A percentile compares a stretch with the other conserved stretches of the same genome.
phyloP scores from a whole-genome alignment of 2,329 filamentous ascomycete genomes.

The Metarhizium sp. region DNA sequence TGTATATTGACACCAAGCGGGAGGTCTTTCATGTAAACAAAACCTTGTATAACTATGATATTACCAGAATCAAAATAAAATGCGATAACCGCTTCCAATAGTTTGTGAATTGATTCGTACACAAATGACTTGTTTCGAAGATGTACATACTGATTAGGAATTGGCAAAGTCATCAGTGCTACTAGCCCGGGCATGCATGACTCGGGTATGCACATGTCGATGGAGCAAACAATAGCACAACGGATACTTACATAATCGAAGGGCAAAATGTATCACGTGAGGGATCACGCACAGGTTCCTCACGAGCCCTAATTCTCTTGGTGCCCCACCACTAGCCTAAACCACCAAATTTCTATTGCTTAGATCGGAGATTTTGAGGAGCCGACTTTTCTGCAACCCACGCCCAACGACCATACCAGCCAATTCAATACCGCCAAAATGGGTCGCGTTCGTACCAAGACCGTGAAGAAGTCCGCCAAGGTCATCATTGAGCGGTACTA shows the following conservation, averaged over 20 bases:
- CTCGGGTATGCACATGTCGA: too few relatives aligned
- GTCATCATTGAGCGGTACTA: slow-evolving; percentile 99
- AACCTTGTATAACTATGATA: slow-evolving; percentile 8
- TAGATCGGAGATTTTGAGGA: slow-evolving; percentile 12
- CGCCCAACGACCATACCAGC: slow-evolving; percentile 23
- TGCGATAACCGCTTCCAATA: not conserved
- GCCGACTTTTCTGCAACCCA: slow-evolving; percentile 20
- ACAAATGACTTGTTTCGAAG: too few relatives aligned
- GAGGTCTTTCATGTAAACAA: slow-evolving; percentile 6
- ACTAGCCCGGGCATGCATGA: too few relatives aligned
- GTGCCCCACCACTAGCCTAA: slow-evolving; percentile 13
- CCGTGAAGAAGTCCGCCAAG: slow-evolving; percentile 79
- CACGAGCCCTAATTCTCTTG: slow-evolving; percentile 20
- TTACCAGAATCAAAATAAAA: not conserved
- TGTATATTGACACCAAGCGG: slow-evolving; percentile 4
- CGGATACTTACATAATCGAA: not conserved
- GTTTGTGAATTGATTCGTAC: not conserved
- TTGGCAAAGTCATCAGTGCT: too few relatives aligned
- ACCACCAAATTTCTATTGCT: slow-evolving; percentile 19
- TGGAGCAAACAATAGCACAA: too few relatives aligned
- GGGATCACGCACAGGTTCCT: slow-evolving; percentile 4
- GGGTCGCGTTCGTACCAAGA: slow-evolving; percentile 64
- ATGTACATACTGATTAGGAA: too few relatives aligned
- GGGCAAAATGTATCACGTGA: slow-evolving; percentile 15
- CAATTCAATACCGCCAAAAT: slow-evolving; percentile 48